Percentiles rank a stretch among this genome's conserved stretches.
These are phyloP conservation scores for Uncinocarpus reesii DNA, from an alignment of 2,329 filamentous ascomycete genomes.

Conservation along the genomic window DNA sequence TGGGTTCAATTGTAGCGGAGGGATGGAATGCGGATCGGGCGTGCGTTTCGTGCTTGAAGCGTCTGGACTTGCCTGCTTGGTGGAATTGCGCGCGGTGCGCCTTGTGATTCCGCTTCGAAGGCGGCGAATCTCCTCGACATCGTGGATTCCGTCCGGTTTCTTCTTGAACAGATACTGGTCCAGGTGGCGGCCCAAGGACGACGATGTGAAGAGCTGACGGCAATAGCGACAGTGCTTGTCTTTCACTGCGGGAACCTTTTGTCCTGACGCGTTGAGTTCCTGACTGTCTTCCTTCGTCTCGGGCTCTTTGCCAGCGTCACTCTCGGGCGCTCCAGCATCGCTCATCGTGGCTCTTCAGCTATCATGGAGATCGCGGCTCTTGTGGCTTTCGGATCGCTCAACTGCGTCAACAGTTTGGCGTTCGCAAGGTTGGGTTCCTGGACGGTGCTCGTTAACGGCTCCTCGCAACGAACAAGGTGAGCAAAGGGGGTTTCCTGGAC, in stretches of 20 bases:
- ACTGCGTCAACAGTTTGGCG: neutral
- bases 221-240: conserved; percentile 86
- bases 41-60: conserved; percentile 30
- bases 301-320: conserved; percentile 12
- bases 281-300: conserved; percentile 8
- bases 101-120: conserved; percentile 77
- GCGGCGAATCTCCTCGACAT: conserved; percentile 79
- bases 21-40: conserved; percentile 13
- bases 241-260: conserved; percentile 51
- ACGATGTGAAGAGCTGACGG: conserved; percentile 81
- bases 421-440: conserved; percentile 1
- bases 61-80: conserved; percentile 53
- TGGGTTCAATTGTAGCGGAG: conserved; percentile 28
- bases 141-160: conserved; percentile 85
- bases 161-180: conserved; percentile 90
- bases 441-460: too few species aligned
- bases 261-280: conserved; percentile 7
- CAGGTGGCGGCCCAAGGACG: conserved; percentile 82
- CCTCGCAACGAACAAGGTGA: neutral
- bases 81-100: conserved; percentile 62
- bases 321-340: conserved; percentile 12
- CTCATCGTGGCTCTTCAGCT: conserved; percentile 10
- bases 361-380: neutral
- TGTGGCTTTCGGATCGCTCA: neutral
- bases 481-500: too few species aligned